Evolutionary conservation across 371 early-diverging fungal species (phyloP), one percentile per base, ranked within the genome.

Genomic region (Actinomucor elegans): DNA sequence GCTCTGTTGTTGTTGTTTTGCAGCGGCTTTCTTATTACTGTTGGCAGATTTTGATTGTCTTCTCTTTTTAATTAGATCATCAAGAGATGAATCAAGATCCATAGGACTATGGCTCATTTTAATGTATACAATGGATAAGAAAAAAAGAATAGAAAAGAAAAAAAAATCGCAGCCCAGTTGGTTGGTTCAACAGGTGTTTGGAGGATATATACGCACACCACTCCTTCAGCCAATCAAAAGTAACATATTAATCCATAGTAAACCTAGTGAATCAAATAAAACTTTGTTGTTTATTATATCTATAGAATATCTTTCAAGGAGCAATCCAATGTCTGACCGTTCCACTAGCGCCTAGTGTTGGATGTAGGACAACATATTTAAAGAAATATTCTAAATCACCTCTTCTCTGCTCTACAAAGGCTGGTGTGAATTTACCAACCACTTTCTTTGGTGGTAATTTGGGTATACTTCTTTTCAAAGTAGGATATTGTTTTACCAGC

Each of bases 371-470:
- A 12, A 80, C 64, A 49, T 78, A 83, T 31, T 74, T 71, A 38
- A 83, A 75, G 48, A 83, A 83, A 48, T 79, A 80, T 48, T 83
- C 80, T n/a, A 83, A 58, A 42, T 77, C 83, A 28, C 73, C 61
- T 34, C 80, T 63, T 18, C 83, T 66, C 32, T 64, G 71, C 43
- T 83, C 83, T 14, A 83, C 69, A 65, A 83, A 83, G 6, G 66
- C 52, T 5, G 83, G 74, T 7, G 71, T 70, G 43, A 83, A 83
- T 48, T 64, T 67, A 58, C 80, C 80, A 17, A 78, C 74, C 5
- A 80, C 67, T 51, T 75, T 75, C 47, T 83, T 83, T 3, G 77
- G 80, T 4, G 83, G 83, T 41, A 83, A 50, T 35, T 72, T 73
- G 38, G 83, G 83, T 50, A 83, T 59, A 42, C 68, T 66, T 31